Evolutionary conservation across 495 filamentous ascomycete genomes (phyloP), one percentile per base, ranked within the genome.

Genomic region (Hyaloscypha hepaticicola): DNA sequence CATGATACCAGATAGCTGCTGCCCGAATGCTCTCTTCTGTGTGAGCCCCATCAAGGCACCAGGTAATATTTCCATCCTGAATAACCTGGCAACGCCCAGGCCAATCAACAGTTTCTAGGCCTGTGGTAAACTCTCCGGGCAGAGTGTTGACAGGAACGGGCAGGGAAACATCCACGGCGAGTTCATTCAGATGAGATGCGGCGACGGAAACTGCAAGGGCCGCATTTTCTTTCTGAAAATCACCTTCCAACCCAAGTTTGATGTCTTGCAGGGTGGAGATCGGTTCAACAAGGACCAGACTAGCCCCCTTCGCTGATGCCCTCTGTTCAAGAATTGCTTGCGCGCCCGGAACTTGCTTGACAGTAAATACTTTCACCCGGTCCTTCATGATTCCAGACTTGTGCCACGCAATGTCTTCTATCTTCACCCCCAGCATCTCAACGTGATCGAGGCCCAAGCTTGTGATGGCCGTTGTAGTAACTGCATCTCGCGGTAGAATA

Each of bases 371-470:
- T 4, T 86, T 82, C 16, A 80, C 79, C 0, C 85, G 86, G 2
- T 74, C 24, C 73, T 97, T 99, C 79, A 97, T 89, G 59, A 99
- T 94, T 21, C 95, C 95, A 16, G 85, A 89, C 74, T 99, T 99
- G 72, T 99, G 94, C 95, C 96, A 98, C 4, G 96, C 95, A 63
- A 99, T 99, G 65, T 93, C 83, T 61, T 95, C 90, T 51, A 97
- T 87, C 0, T 93, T 96, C 45, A 83, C 76, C 12, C 95, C 95
- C 31, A 99, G 83, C 75, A 93, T 82, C 11, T 79, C 81, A n/a
- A 88, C 85, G 71, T 99, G 95, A 70, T 99, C 95, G 65, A 99
- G 94, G 9, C 92, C 95, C 27, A 99, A 79, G 56, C 87, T 92
- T 11, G 87, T 92, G 52, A 99, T 91, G 0, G 87, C 93, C 8